A percentile compares a stretch with the other conserved stretches of the same genome.
Conservation (phyloP, 768 basidiomycete species). For the Lactarius pseudohatsudake region DNA sequence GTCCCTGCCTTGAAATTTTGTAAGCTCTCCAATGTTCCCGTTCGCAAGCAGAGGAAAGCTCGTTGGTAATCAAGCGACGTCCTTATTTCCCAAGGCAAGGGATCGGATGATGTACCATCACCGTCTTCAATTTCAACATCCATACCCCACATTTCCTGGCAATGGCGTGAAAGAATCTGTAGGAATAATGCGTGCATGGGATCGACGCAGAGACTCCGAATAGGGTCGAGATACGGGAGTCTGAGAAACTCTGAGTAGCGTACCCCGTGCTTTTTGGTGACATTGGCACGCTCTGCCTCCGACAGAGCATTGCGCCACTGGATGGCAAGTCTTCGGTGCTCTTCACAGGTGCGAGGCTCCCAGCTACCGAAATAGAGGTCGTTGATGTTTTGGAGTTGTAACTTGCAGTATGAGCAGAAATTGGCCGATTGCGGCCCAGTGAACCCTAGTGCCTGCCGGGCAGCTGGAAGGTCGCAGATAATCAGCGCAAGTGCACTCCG, state of each 20-base stretch:
- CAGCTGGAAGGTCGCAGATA: background rate
- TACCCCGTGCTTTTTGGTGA: slow-evolving; percentile 30
- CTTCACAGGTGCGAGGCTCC: background rate
- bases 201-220: slow-evolving; percentile 27
- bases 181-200: slow-evolving; percentile 33
- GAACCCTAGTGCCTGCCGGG: too few relatives aligned
- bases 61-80: background rate
- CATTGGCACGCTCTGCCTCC: slow-evolving; percentile 1
- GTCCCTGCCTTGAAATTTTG: background rate
- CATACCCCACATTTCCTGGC: slow-evolving; percentile 16
- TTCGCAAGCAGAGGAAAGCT: background rate
- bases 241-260: slow-evolving; percentile 30
- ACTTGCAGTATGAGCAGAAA: too few relatives aligned
- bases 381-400: too few relatives aligned
- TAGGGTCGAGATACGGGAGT: slow-evolving; percentile 29
- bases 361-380: too few relatives aligned
- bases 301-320: slow-evolving; percentile 29
- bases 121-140: background rate
- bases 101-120: background rate
- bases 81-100: background rate
- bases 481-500: slow-evolving; percentile 2
- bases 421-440: too few relatives aligned
- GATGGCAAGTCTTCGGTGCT: slow-evolving; percentile 17
- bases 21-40: background rate
- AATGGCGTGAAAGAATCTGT: slow-evolving; percentile 23